These are phyloP conservation scores for Cylindrotheca closterium DNA, from an alignment of 108 stramenopile genomes.

Conservation along the genomic window DNA sequence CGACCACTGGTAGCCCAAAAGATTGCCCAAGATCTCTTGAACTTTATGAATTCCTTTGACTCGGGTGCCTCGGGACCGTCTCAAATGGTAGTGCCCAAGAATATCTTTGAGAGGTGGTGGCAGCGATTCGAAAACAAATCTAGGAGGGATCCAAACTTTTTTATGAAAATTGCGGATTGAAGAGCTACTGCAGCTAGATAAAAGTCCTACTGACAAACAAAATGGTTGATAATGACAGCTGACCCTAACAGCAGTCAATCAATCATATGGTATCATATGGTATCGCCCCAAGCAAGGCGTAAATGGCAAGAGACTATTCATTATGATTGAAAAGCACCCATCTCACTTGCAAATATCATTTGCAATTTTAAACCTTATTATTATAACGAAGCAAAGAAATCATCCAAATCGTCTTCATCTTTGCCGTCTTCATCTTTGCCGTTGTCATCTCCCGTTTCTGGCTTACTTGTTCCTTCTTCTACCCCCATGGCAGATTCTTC, in stretches of 20 bases:
- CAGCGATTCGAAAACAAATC: slow-evolving; percentile 73
- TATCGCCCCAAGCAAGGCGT: no score
- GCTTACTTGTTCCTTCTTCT: background rate
- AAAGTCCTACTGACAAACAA: background rate
- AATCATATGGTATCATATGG: no score
- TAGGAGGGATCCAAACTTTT: slow-evolving; percentile 77
- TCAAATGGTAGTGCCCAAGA: slow-evolving; percentile 74
- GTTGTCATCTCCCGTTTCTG: slow-evolving; percentile 9
- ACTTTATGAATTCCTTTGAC: slow-evolving; percentile 80
- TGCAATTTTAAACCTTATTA: no score
- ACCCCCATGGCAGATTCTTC: slow-evolving; percentile 26
- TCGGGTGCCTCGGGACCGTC: slow-evolving; percentile 34
- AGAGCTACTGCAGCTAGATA: no score
- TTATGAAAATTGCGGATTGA: slow-evolving; percentile 49
- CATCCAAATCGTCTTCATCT: slow-evolving; percentile 65
- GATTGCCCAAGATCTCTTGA: slow-evolving; percentile 79
- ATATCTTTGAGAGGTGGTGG: slow-evolving; percentile 88
- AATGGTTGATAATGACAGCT: no score
- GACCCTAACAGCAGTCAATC: no score
- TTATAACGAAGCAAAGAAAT: slow-evolving; percentile 64
- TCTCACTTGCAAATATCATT: no score
- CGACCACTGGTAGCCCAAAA: slow-evolving; percentile 80
- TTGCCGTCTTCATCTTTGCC: no score
- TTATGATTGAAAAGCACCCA: no score
- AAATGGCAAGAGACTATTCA: no score